Percentiles rank a stretch among this genome's conserved stretches.
phyloP scores from a whole-genome alignment of 176 grass and related monocot genomes.

The Alloteropsis semialata region DNA sequence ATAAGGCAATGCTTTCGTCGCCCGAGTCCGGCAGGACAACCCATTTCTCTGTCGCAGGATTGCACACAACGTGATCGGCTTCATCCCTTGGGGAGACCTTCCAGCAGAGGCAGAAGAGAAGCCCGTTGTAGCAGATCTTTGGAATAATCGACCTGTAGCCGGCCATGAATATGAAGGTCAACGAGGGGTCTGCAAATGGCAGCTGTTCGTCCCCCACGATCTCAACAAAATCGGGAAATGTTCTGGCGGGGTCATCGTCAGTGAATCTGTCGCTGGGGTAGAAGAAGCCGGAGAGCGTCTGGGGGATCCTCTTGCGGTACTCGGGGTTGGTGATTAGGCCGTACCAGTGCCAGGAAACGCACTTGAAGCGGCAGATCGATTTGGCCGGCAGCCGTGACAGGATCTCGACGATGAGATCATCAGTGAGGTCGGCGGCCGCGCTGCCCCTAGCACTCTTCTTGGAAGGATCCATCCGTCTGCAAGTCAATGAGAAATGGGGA shows the following conservation, averaged over 20 bases:
- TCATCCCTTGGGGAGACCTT: neutral
- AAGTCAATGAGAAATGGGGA: neutral
- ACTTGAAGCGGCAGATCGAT: constrained; percentile 6
- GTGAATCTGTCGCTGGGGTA: neutral
- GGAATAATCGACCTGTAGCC: neutral
- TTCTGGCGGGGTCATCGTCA: neutral
- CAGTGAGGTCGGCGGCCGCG: neutral
- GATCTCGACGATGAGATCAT: constrained; percentile 8
- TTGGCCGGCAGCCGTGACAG: neutral
- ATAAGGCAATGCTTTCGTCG: too few relatives aligned
- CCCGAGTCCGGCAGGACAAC: neutral
- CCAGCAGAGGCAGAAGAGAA: neutral
- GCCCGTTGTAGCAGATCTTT: constrained; percentile 17
- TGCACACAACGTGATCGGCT: neutral
- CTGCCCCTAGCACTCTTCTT: neutral
- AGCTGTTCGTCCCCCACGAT: neutral
- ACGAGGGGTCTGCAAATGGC: neutral
- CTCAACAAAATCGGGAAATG: neutral
- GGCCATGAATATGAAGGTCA: neutral
- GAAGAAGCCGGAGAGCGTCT: neutral
- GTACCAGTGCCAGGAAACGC: constrained; percentile 18
- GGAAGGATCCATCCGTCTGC: neutral
- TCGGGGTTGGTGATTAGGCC: neutral
- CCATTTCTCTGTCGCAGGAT: constrained; percentile 5
- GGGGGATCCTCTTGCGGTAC: neutral